Evolutionary conservation across 2,329 filamentous ascomycete genomes (phyloP).

Genomic region (Aspergillus sp.): DNA sequence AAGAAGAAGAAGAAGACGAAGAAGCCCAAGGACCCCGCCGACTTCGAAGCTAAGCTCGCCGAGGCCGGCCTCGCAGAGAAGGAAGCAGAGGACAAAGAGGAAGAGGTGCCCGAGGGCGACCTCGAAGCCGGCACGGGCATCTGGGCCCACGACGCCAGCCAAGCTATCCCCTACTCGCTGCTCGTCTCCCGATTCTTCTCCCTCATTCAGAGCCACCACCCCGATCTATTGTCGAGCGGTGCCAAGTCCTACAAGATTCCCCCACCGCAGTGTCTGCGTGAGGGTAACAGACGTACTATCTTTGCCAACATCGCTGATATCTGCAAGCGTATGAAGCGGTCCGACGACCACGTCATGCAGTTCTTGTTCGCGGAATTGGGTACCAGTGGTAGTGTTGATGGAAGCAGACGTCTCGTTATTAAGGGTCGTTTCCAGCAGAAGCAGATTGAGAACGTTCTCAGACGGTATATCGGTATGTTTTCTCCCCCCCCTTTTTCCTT

Average conservation of each 20-base stretch:
- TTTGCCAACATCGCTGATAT: slow-evolving; percentile 99
- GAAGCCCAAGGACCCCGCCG: slow-evolving; percentile 57
- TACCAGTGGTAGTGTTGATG: slow-evolving; percentile 93
- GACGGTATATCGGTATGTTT: slow-evolving; percentile 85
- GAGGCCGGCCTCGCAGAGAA: slow-evolving; percentile 61
- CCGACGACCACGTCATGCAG: slow-evolving; percentile 94
- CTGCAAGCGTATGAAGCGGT: slow-evolving; percentile 98
- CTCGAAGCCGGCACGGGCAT: slow-evolving; percentile 86
- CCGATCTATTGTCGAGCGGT: slow-evolving; percentile 85
- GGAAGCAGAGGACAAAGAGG: slow-evolving; percentile 54
- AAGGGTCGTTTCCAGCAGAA: slow-evolving; percentile 99
- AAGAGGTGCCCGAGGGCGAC: slow-evolving; percentile 66
- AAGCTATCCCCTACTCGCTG: slow-evolving; percentile 77
- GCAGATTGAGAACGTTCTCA: slow-evolving; percentile 95
- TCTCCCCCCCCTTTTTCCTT: too few species aligned
- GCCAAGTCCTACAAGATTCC: slow-evolving; percentile 98
- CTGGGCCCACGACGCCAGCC: slow-evolving; percentile 79
- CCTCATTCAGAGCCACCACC: slow-evolving; percentile 92
- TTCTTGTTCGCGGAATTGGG: slow-evolving; percentile 98
- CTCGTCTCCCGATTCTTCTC: slow-evolving; percentile 92
- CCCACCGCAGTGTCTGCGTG: slow-evolving; percentile 94
- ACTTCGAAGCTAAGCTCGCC: slow-evolving; percentile 67
- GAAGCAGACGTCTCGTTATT: slow-evolving; percentile 89
- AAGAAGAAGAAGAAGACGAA: slow-evolving; percentile 75
- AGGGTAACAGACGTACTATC: slow-evolving; percentile 99